Conservation (phyloP, 345 rosid genomes). For the Pistacia integerrima region DNA sequence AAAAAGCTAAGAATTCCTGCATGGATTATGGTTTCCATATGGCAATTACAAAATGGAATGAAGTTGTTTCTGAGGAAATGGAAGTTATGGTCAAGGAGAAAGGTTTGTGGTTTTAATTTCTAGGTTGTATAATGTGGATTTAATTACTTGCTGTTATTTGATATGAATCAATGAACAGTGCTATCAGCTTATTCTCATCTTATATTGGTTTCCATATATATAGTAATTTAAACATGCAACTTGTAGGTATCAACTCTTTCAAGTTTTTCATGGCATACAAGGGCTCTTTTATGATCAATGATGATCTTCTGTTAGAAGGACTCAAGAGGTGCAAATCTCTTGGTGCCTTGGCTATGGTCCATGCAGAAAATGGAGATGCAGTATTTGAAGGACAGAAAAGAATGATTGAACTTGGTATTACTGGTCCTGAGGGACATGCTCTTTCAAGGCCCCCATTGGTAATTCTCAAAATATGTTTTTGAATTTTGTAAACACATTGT, state of each 20-base stretch:
- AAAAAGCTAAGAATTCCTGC: constrained; percentile 69
- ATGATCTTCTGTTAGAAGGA: constrained; percentile 85
- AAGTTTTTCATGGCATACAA: constrained; percentile 96
- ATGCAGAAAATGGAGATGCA: constrained; percentile 99
- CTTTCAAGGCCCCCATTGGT: constrained; percentile 95
- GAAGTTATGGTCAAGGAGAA: constrained; percentile 84
- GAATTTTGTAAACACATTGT: constrained; percentile 11
- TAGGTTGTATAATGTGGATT: constrained; percentile 5
- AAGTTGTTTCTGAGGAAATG: constrained; percentile 79
- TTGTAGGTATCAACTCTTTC: constrained; percentile 93
- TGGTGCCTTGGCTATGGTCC: constrained; percentile 99
- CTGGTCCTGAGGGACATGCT: constrained; percentile 97
- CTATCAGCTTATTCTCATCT: not conserved
- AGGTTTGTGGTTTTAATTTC: constrained; percentile 42
- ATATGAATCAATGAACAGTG: not conserved
- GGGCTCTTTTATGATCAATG: constrained; percentile 78
- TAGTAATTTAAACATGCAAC: constrained; percentile 6
- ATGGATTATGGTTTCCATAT: constrained; percentile 99
- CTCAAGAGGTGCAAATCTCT: constrained; percentile 85
- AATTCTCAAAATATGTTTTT: constrained; percentile 25
- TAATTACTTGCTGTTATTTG: constrained; percentile 2
- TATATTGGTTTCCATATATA: not conserved
- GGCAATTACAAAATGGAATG: constrained; percentile 96
- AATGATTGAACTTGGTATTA: constrained; percentile 92
- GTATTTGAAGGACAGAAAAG: constrained; percentile 90